phyloP scores from a whole-genome alignment of 164 flowering plant genomes.

The Tetrastigma voinierianum region DNA sequence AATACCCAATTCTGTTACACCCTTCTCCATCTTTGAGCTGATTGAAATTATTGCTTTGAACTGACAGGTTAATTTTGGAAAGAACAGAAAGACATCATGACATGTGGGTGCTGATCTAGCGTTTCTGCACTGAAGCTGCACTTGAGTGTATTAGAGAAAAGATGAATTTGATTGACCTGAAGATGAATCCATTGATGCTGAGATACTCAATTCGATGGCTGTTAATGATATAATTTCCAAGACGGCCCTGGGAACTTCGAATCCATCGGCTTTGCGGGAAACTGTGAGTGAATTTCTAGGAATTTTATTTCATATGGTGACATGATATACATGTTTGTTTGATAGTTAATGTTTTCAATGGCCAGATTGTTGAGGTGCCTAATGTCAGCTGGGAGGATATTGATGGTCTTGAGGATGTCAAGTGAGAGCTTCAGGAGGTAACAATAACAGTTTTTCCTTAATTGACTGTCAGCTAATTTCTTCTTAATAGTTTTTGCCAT shows the following conservation, averaged over 20 bases:
- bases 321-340: not conserved
- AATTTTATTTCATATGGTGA: not conserved
- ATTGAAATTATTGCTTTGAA: not conserved
- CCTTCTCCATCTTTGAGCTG: not conserved
- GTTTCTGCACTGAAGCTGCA: constrained; percentile 39
- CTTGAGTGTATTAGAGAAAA: constrained; percentile 36
- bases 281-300: constrained; percentile 18
- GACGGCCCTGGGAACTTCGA: constrained; percentile 35
- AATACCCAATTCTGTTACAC: no score
- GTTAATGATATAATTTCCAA: constrained; percentile 29
- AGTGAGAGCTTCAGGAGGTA: constrained; percentile 36
- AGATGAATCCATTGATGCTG: constrained; percentile 37
- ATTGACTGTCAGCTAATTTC: not conserved
- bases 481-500: not conserved
- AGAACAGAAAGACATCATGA: constrained; percentile 29
- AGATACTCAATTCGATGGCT: constrained; percentile 35
- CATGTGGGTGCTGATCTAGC: constrained; percentile 36
- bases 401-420: constrained; percentile 36
- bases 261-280: constrained; percentile 36
- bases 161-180: constrained; percentile 36
- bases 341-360: not conserved
- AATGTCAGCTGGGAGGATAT: constrained; percentile 37
- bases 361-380: constrained; percentile 36
- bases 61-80: constrained; percentile 28
- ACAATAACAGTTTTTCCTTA: not conserved